Conservation (phyloP, 768 basidiomycete genomes). For the Suillus subalutaceus region DNA sequence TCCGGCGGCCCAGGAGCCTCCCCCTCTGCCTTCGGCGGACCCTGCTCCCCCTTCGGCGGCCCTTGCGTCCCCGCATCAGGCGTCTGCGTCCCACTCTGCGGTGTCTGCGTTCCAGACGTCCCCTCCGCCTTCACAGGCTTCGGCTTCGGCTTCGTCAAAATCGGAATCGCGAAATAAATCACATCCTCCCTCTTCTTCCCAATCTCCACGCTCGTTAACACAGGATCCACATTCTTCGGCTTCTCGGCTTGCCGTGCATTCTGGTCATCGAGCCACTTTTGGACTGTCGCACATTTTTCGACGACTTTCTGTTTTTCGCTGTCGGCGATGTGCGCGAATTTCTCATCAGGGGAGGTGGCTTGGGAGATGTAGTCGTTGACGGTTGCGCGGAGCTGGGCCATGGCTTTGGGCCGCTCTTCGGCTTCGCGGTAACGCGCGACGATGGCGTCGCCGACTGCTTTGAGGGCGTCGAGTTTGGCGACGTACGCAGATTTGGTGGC, state of each 20-base stretch:
- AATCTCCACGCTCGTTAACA: slow-evolving; percentile 81
- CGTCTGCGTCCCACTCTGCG: slow-evolving; percentile 64
- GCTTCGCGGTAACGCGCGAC: slow-evolving; percentile 78
- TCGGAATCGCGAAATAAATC: slow-evolving; percentile 86
- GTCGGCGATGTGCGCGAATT: slow-evolving; percentile 86
- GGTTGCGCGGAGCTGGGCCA: slow-evolving; percentile 80
- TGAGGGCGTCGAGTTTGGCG: slow-evolving; percentile 77
- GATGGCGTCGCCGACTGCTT: slow-evolving; percentile 87
- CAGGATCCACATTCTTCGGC: slow-evolving; percentile 86
- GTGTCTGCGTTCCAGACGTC: slow-evolving; percentile 66
- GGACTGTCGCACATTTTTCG: slow-evolving; percentile 86
- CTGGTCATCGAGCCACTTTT: slow-evolving; percentile 97
- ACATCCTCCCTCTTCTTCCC: slow-evolving; percentile 91
- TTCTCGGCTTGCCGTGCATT: slow-evolving; percentile 84
- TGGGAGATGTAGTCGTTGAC: slow-evolving; percentile 85
- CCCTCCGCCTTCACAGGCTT: slow-evolving; percentile 67
- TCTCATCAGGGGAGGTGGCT: slow-evolving; percentile 84
- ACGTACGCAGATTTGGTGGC: slow-evolving; percentile 96
- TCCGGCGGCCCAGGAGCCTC: slow-evolving; percentile 57
- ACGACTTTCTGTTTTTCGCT: slow-evolving; percentile 85
- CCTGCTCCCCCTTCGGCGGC: slow-evolving; percentile 35
- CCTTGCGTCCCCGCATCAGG: slow-evolving; percentile 49
- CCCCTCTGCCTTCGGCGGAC: slow-evolving; percentile 29
- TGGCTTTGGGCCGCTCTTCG: slow-evolving; percentile 77
- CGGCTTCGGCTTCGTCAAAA: slow-evolving; percentile 92